Percentiles rank a stretch among this genome's conserved stretches.
Conservation (phyloP, 371 early-diverging fungal genomes). For the Mucor irregularis region DNA sequence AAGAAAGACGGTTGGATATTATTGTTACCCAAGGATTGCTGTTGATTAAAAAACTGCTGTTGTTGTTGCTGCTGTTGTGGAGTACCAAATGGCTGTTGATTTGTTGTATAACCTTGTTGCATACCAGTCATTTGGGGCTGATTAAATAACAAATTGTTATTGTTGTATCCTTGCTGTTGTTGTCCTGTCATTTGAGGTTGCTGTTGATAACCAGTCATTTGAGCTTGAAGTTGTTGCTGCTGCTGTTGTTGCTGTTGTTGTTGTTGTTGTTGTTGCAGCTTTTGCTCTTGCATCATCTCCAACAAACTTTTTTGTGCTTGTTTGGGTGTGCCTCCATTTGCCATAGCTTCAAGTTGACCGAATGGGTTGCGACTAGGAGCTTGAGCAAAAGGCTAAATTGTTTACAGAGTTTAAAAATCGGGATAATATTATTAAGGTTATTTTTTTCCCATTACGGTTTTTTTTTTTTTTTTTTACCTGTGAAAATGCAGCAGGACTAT, state of each 20-base stretch:
- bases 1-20: background rate
- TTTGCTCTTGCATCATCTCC: slow-evolving; percentile 43
- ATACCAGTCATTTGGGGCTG: slow-evolving; percentile 2
- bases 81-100: too few relatives aligned
- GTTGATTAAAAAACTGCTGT: background rate
- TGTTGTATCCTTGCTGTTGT: too few relatives aligned
- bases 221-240: slow-evolving; percentile 1
- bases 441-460: background rate
- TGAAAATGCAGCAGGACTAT: slow-evolving; percentile 12
- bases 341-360: slow-evolving; percentile 18
- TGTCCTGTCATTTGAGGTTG: slow-evolving; percentile 17
- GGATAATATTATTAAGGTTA: slow-evolving; percentile 1
- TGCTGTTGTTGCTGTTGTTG: slow-evolving; percentile 3
- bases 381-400: slow-evolving; percentile 27
- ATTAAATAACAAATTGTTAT: too few relatives aligned
- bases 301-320: slow-evolving; percentile 30
- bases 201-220: slow-evolving; percentile 3
- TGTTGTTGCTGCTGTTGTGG: slow-evolving; percentile 4
- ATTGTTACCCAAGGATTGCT: background rate
- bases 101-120: background rate
- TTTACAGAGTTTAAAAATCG: too few relatives aligned
- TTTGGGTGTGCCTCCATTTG: slow-evolving; percentile 1
- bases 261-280: slow-evolving; percentile 16
- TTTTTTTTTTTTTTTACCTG: slow-evolving; percentile 15
- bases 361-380: slow-evolving; percentile 44